phyloP scores from a whole-genome alignment of 2,329 filamentous ascomycete species.

The Myriosclerotinia duriaeana region DNA sequence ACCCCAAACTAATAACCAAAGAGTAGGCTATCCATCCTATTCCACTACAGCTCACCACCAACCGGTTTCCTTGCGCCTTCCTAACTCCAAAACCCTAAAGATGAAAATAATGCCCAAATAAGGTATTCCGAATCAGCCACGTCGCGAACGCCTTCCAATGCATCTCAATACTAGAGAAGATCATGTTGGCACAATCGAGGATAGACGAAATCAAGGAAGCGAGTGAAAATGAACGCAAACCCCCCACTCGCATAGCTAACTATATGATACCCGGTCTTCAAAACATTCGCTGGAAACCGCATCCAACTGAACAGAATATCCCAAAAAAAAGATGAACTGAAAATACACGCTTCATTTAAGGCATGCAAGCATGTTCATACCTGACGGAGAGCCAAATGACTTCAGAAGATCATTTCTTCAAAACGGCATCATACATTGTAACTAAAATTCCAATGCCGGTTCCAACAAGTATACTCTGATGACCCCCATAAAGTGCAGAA shows the following conservation, averaged over 20 bases:
- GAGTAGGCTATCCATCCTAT: slow-evolving; percentile 2
- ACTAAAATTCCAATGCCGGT: slow-evolving; percentile 66
- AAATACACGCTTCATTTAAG: neutral
- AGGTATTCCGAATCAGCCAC: slow-evolving; percentile 15
- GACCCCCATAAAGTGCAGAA: slow-evolving; percentile 67
- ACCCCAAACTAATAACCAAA: slow-evolving; percentile 1
- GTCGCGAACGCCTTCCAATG: slow-evolving; percentile 24
- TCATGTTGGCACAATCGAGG: slow-evolving; percentile 23
- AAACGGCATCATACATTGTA: slow-evolving; percentile 74
- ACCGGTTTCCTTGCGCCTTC: neutral
- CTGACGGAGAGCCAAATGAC: neutral
- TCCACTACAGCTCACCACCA: neutral
- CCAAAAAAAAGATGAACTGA: neutral
- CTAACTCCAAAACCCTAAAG: neutral
- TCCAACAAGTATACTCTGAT: slow-evolving; percentile 67
- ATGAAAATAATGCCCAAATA: slow-evolving; percentile 1
- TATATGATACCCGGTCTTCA: neutral
- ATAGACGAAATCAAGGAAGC: slow-evolving; percentile 19
- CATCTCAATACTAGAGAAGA: slow-evolving; percentile 22
- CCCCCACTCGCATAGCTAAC: neutral
- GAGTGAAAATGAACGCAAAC: slow-evolving; percentile 7
- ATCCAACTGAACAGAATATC: neutral
- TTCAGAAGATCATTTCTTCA: slow-evolving; percentile 59
- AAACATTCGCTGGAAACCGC: neutral
- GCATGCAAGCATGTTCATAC: neutral